A percentile compares a stretch with the other conserved stretches of the same genome.
Evolutionary conservation across 164 flowering plant genomes (phyloP).

Genomic region (Sextonia rubra): DNA sequence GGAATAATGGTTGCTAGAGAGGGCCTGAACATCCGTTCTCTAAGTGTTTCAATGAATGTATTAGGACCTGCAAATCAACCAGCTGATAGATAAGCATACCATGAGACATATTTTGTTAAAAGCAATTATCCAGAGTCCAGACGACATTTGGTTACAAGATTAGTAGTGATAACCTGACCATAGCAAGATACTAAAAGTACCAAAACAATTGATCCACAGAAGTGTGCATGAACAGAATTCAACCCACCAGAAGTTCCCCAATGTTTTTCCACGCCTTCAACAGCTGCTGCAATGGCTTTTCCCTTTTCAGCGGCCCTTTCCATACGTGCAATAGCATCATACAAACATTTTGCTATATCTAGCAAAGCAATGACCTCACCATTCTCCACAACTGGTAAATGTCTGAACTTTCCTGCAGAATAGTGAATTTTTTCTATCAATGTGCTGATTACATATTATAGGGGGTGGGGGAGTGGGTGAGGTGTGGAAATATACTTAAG

Average conservation of each 20-base stretch:
- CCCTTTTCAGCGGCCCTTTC: conserved; percentile 99
- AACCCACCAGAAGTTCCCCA: conserved; percentile 91
- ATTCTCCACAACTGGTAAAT: conserved; percentile 95
- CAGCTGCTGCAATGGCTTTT: conserved; percentile 98
- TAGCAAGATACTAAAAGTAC: conserved; percentile 6
- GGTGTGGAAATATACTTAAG: too few relatives aligned
- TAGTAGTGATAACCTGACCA: not conserved
- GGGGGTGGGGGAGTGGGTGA: too few relatives aligned
- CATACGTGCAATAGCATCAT: conserved; percentile 99
- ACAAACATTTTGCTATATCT: conserved; percentile 94
- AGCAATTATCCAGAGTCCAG: not conserved
- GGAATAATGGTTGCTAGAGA: conserved; percentile 78
- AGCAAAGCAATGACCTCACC: conserved; percentile 98
- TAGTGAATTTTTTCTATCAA: not conserved
- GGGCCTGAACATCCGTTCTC: conserved; percentile 87
- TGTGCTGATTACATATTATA: not conserved
- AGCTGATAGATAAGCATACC: not conserved
- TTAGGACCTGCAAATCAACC: conserved; percentile 55
- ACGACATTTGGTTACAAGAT: not conserved
- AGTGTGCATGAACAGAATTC: conserved; percentile 1
- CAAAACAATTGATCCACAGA: not conserved
- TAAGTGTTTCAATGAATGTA: conserved; percentile 81
- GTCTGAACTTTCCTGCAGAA: conserved; percentile 89
- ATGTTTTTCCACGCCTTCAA: conserved; percentile 95
- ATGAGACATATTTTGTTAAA: not conserved